These are phyloP conservation scores for Phytophthora brassicae DNA, from an alignment of 352 stramenopile genomes.

Conservation along the genomic window DNA sequence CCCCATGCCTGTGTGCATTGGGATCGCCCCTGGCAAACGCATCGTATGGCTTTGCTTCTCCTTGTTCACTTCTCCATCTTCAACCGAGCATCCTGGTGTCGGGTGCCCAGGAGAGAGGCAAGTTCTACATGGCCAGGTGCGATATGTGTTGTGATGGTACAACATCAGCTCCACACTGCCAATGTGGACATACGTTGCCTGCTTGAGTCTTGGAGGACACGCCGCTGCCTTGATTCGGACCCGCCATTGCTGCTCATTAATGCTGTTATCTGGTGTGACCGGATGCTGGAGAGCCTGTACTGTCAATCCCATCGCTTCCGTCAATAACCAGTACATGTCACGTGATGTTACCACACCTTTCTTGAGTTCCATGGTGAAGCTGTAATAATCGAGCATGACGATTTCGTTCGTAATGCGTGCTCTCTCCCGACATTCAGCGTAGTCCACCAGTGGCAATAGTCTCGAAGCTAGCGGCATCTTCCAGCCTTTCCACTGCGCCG, in stretches of 20 bases:
- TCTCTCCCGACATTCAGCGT: neutral
- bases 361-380: neutral
- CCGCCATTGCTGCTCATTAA: neutral
- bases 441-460: neutral
- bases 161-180: neutral
- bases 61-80: no score
- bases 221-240: neutral
- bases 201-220: neutral
- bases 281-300: neutral
- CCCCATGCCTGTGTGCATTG: no score
- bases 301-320: neutral
- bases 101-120: neutral
- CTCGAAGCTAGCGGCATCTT: neutral
- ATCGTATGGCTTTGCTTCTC: no score
- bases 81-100: neutral
- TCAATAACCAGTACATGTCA: neutral
- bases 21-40: no score
- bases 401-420: neutral
- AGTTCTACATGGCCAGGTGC: neutral
- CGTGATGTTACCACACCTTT: neutral
- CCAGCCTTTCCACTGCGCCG: neutral
- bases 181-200: neutral
- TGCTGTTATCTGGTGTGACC: neutral
- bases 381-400: neutral
- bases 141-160: neutral